Conservation (phyloP, 768 basidiomycete genomes). For the Mycena kentingensis region DNA sequence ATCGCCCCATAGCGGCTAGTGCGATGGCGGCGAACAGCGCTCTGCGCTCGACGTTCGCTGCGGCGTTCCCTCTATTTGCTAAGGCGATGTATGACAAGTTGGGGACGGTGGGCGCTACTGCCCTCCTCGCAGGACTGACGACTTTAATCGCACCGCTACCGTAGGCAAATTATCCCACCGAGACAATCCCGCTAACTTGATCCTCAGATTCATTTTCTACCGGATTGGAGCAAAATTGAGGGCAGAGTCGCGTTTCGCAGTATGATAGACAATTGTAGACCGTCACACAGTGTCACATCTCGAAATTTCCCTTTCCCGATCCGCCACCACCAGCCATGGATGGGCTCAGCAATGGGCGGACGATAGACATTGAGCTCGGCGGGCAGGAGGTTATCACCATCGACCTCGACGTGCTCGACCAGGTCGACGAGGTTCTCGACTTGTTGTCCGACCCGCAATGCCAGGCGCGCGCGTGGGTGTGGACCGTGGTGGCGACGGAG, state of each 20-base stretch:
- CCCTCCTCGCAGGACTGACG: constrained; percentile 66
- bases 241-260: constrained; percentile 44
- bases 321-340: constrained; percentile 16
- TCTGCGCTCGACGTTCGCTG: constrained; percentile 61
- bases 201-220: constrained; percentile 48
- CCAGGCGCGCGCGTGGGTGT: constrained; percentile 57
- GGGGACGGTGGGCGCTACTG: constrained; percentile 72
- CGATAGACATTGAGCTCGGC: constrained; percentile 77
- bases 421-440: constrained; percentile 73
- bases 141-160: constrained; percentile 63
- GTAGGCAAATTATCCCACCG: constrained; percentile 38
- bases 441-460: constrained; percentile 73
- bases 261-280: neutral
- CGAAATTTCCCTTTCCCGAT: constrained; percentile 7
- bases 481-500: constrained; percentile 84
- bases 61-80: constrained; percentile 64
- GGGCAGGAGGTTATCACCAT: constrained; percentile 87
- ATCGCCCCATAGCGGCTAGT: constrained; percentile 65
- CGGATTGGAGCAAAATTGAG: constrained; percentile 47
- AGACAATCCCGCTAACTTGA: neutral
- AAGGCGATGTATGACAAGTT: constrained; percentile 68
- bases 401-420: constrained; percentile 85
- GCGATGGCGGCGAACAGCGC: constrained; percentile 70
- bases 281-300: no score
- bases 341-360: constrained; percentile 42